Conservation (phyloP, 2,329 filamentous ascomycete species). For the Myriosclerotinia curreyana region DNA sequence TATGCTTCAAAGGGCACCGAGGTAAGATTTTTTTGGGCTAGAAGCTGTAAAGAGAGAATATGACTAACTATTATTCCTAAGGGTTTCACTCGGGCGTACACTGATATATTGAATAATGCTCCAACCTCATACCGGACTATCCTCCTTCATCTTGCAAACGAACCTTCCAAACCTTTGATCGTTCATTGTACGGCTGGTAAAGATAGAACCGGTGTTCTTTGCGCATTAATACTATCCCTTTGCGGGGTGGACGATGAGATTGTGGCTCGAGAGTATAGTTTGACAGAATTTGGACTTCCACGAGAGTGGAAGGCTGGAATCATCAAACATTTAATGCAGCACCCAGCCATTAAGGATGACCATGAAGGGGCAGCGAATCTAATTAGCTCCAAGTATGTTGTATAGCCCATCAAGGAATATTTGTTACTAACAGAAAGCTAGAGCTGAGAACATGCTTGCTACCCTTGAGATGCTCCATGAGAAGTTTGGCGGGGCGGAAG, state of each 20-base stretch:
- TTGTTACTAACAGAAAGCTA: slow-evolving; percentile 24
- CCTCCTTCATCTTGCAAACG: slow-evolving; percentile 38
- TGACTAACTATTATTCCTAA: slow-evolving; percentile 31
- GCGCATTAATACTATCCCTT: slow-evolving; percentile 62
- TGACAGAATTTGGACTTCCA: slow-evolving; percentile 62
- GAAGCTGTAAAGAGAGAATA: slow-evolving; percentile 1
- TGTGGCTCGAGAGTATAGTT: slow-evolving; percentile 65
- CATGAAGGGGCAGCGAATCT: slow-evolving; percentile 45
- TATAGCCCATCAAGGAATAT: not conserved
- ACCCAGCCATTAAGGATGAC: slow-evolving; percentile 46
- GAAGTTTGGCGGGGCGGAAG: slow-evolving; percentile 61
- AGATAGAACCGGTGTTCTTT: slow-evolving; percentile 70
- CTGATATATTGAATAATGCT: slow-evolving; percentile 55
- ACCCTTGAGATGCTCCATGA: slow-evolving; percentile 53
- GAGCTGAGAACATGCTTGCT: slow-evolving; percentile 50
- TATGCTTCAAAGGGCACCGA: slow-evolving; percentile 53
- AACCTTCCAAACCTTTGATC: slow-evolving; percentile 51
- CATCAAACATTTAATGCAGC: slow-evolving; percentile 48
- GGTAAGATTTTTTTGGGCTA: not conserved
- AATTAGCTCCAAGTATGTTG: slow-evolving; percentile 41
- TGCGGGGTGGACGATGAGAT: slow-evolving; percentile 57
- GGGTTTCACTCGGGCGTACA: slow-evolving; percentile 64
- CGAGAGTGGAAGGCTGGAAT: slow-evolving; percentile 50
- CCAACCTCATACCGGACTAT: slow-evolving; percentile 56
- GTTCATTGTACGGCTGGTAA: slow-evolving; percentile 77